These are phyloP conservation scores for Anisodus acutangulus DNA, from an alignment of 257 asterid species.

Conservation along the genomic window DNA sequence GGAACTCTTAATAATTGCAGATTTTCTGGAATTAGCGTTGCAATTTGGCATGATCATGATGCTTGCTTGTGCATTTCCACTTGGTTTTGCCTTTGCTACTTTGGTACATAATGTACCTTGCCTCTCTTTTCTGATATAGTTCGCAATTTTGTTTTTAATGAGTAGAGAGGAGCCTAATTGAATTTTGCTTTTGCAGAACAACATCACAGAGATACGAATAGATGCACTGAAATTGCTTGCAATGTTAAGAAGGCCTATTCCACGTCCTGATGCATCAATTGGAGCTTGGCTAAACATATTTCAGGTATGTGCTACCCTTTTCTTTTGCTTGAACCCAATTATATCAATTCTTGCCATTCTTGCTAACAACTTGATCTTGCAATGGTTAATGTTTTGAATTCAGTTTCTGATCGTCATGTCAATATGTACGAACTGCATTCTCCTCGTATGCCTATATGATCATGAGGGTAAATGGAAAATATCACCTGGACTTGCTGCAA, in stretches of 20 bases:
- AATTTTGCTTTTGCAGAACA: constrained; percentile 56
- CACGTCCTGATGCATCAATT: constrained; percentile 81
- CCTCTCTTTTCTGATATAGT: background rate
- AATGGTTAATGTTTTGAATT: constrained; percentile 33
- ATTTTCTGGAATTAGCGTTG: constrained; percentile 89
- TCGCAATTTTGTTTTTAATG: background rate
- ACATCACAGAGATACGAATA: constrained; percentile 85
- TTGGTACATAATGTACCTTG: constrained; percentile 55
- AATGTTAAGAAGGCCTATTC: constrained; percentile 86
- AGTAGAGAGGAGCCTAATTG: background rate
- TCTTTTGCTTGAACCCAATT: background rate
- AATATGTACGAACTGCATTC: constrained; percentile 82
- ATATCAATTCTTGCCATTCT: background rate
- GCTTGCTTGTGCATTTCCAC: constrained; percentile 99
- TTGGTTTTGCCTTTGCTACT: constrained; percentile 83
- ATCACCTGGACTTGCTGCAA: constrained; percentile 94
- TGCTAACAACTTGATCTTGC: constrained; percentile 14
- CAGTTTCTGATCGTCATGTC: constrained; percentile 91
- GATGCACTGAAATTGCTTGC: constrained; percentile 91
- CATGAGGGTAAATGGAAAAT: constrained; percentile 79
- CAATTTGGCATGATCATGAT: constrained; percentile 97
- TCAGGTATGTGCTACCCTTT: constrained; percentile 58
- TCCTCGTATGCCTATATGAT: constrained; percentile 83
- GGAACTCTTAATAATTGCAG: constrained; percentile 47
- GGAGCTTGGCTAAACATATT: constrained; percentile 98